Base-by-base conservation (phyloP, 768 basidiomycete genomes). In the Terana coerulea region DNA sequence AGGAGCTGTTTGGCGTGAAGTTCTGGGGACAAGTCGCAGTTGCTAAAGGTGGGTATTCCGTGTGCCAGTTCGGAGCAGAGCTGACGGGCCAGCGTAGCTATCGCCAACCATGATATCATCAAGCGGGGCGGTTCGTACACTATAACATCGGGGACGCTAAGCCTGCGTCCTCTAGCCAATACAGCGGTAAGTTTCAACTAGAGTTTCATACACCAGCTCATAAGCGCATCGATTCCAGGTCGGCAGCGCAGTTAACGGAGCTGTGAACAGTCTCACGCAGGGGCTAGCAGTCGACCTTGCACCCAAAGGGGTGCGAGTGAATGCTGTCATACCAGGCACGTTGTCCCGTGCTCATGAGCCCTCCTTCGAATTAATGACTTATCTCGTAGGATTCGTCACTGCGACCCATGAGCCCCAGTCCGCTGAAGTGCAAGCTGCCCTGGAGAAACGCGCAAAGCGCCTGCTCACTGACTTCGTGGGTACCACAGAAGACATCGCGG, bases 1-100 rank as follows among this genome's bases (percentile, higher is more conserved):
- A 29, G 25, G 42, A 43, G 3, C 42, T 43, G 19, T 5, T 43
- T 24, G 42, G 42, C n/a, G 42, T 43, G 6, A 43, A 43, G 42
- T 43, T 43, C 26, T 43, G 42, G 42, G 42, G 42, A 6, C 42
- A 43, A n/a, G 42, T 43, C 25, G n/a, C n/a, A 17, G 42, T 43
- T 10, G 42, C 42, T 24, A 43, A 43, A 17, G 8, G 15, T 9
- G 15, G 15, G 8, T 9, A 8, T 33, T 8, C 31, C 31, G 31
- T 9, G 9, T 9, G 15, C 8, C 31, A 33, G 8, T 8, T 33
- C 31, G 8, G 9, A 33, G n/a, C 15, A 15, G 31, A 8, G 8
- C 31, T 9, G 8, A 9, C 15, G 31, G 9, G 31, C 15, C 8
- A 8, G 31, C 31, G 9, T 15, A 33, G 42, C 26, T 4, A 43